Base-by-base conservation (phyloP, 2,329 filamentous ascomycete genomes). In the Calonectria henricotiae region DNA sequence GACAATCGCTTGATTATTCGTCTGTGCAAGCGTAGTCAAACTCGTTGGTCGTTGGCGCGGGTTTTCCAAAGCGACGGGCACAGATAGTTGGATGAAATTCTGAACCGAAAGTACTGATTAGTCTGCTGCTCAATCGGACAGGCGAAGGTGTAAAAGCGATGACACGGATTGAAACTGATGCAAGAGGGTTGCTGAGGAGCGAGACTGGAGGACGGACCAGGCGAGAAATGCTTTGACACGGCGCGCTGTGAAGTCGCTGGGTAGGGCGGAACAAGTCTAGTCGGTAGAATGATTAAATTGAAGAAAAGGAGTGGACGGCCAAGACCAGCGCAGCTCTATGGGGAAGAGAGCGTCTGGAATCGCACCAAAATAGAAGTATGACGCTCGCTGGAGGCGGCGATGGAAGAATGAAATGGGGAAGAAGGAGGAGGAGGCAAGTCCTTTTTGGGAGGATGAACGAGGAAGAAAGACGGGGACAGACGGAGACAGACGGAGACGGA, bases 281-380 rank as follows among this genome's bases (percentile, higher is more conserved):
- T 68, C 67, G 46, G 63, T 17, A 25, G 69, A 60, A 60, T 62
- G 70, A 68, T 69, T 78, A 81, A 79, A 75, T 66, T 76, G 75
- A 79, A 76, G 74, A 74, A 83, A 83, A 88, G 85, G 88, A 89
- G 86, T 84, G 88, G 88, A 89, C 88, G 87, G 88, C 80, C 86
- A 83, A 89, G 82, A 87, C 88, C 88, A 90, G 87, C 82, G 82
- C 85, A 87, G 85, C 85, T 82, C 81, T 75, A 69, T 63, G 80
- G 81, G 78, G 75, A 84, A 84, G 85, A 83, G 80, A 84, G 85
- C 86, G 80, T 80, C 87, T 85, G 87, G 88, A 87, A 88, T 88
- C 85, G 88, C 82, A 85, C 88, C 88, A 89, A 79, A 75, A 75
- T 73, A 75, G 70, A 74, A 71, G 73, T 74, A 74, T 74, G 74